phyloP scores from a whole-genome alignment of 2,329 filamentous ascomycete genomes.

The Escovopsis sp. region DNA sequence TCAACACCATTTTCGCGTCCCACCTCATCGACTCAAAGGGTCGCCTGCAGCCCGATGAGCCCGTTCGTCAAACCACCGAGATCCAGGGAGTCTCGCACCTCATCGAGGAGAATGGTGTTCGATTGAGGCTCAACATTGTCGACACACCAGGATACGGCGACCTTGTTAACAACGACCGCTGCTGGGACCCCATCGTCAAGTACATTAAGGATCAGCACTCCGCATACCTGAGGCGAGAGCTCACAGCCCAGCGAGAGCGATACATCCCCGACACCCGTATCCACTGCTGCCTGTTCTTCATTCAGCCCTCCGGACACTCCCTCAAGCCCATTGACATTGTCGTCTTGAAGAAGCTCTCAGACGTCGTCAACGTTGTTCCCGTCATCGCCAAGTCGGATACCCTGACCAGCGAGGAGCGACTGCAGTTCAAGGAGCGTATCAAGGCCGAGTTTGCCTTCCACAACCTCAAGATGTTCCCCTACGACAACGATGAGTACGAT shows the following conservation, averaged over 20 bases:
- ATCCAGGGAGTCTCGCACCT: conserved; percentile 97
- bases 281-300: conserved; percentile 99
- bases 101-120: conserved; percentile 98
- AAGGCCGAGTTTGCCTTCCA: conserved; percentile 99
- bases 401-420: conserved; percentile 86
- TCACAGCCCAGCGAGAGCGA: conserved; percentile 95
- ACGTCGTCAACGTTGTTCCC: conserved; percentile 97
- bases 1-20: conserved; percentile 99
- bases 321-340: conserved; percentile 99
- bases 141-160: conserved; percentile 98
- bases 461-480: conserved; percentile 99
- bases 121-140: conserved; percentile 94
- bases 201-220: conserved; percentile 99
- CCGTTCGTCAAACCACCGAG: conserved; percentile 88
- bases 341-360: conserved; percentile 96
- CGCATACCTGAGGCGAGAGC: conserved; percentile 96
- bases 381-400: conserved; percentile 98
- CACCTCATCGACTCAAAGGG: conserved; percentile 99
- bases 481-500: conserved; percentile 98
- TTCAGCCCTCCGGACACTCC: conserved; percentile 93
- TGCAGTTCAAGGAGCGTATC: conserved; percentile 96
- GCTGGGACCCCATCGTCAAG: conserved; percentile 99
- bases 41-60: conserved; percentile 80
- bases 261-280: conserved; percentile 99
- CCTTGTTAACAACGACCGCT: conserved; percentile 98